Evolutionary conservation across 1,139 yeast genomes (phyloP).

Genomic region (Yamadazyma dendronema): DNA sequence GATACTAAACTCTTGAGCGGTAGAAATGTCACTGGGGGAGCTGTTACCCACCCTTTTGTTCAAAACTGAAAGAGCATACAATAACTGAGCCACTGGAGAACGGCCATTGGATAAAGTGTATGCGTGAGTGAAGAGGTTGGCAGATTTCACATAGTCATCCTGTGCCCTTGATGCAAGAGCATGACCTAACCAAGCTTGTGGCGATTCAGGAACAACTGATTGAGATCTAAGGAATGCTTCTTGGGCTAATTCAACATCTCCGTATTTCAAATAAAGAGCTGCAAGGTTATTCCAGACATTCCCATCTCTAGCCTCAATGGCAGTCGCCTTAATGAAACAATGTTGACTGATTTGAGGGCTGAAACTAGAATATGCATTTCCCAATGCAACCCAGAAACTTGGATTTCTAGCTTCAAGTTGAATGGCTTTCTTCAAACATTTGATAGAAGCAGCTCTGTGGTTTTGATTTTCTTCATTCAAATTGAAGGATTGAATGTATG

Average conservation of each 20-base stretch:
- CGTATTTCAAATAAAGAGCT: slow-evolving; percentile 63
- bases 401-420: slow-evolving; percentile 67
- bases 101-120: slow-evolving; percentile 72
- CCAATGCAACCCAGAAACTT: slow-evolving; percentile 80
- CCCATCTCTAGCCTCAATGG: slow-evolving; percentile 67
- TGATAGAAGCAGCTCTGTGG: slow-evolving; percentile 37
- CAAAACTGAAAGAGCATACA: slow-evolving; percentile 65
- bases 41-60: slow-evolving; percentile 37
- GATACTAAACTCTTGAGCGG: slow-evolving; percentile 63
- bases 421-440: slow-evolving; percentile 62
- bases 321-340: slow-evolving; percentile 80
- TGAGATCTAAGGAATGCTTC: slow-evolving; percentile 75
- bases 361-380: slow-evolving; percentile 58
- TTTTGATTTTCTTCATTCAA: slow-evolving; percentile 22
- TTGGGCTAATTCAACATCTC: slow-evolving; percentile 70
- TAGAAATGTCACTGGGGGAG: slow-evolving; percentile 50
- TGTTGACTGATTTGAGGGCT: slow-evolving; percentile 84
- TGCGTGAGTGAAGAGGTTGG: slow-evolving; percentile 70
- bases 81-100: slow-evolving; percentile 66
- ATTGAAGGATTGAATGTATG: slow-evolving; percentile 52
- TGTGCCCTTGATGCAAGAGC: slow-evolving; percentile 64
- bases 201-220: slow-evolving; percentile 74
- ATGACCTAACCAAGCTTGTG: slow-evolving; percentile 85
- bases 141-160: slow-evolving; percentile 56
- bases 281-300: slow-evolving; percentile 83